Evolutionary conservation across 2,329 filamentous ascomycete genomes (phyloP), one percentile per base, ranked within the genome.

Genomic region (Fusarium sulawesiense): DNA sequence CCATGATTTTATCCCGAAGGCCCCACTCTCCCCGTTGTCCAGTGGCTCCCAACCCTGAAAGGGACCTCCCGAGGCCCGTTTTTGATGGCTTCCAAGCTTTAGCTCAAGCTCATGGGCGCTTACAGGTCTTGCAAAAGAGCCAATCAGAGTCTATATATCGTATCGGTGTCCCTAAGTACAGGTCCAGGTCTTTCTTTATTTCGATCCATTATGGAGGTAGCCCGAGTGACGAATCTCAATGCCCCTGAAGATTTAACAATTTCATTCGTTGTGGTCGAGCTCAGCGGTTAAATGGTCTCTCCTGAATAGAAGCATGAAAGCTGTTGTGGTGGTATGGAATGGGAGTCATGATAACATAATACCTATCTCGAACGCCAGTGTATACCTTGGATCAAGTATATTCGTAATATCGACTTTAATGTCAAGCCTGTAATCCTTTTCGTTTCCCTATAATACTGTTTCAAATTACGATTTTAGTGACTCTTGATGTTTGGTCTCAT

Each of bases 61-160:
- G 69, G 59, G 60, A 29, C 59, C 47, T 66, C 64, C 68, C 67
- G 66, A 63, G 41, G 48, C 46, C 67, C 67, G 61, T 58, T 68
- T 61, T 45, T 57, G 51, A 34, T 64, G 60, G 60, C 63, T 59
- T 56, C 61, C 59, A 57, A 50, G 60, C 56, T 70, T 54, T 63
- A 62, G 63, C 62, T 71, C 51, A 60, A 71, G 72, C 63, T 68
- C 51, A 55, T 56, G 70, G 73, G 73, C 74, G 74, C 74, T 76
- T 76, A 76, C 67, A 73, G 53, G 56, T 54, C 66, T 61, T 50
- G 32, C 20, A 29, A 42, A n/a, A 40, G 40, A 62, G 23, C 74
- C 74, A 76, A 76, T 76, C 71, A 76, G 32, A 44, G 37, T 13
- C 25, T 46, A 49, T 23, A 50, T 21, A 18, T 32, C 11, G 48